phyloP scores from a whole-genome alignment of 1,139 yeast species.

The Candida tunisiensis region DNA sequence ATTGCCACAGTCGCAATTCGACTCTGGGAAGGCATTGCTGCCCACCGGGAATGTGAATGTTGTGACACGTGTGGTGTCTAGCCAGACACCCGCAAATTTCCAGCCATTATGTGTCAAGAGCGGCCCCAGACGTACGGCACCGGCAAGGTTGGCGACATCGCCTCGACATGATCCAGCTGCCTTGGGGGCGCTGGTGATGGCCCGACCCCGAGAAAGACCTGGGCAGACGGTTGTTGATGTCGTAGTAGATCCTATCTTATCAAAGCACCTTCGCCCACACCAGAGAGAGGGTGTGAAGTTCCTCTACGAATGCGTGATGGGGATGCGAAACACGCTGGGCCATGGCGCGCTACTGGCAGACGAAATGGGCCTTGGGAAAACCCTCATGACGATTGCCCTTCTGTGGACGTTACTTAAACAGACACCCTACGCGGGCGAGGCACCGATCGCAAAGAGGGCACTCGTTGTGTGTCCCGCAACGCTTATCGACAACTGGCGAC shows the following conservation, averaged over 20 bases:
- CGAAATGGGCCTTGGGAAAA: constrained; percentile 96
- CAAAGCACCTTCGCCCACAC: constrained; percentile 51
- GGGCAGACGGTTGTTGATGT: constrained; percentile 28
- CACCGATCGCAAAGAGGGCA: constrained; percentile 35
- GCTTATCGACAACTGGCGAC: constrained; percentile 71
- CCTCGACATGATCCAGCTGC: constrained; percentile 26
- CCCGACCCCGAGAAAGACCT: constrained; percentile 14
- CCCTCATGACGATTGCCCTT: constrained; percentile 67
- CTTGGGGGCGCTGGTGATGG: constrained; percentile 30
- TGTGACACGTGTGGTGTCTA: constrained; percentile 1
- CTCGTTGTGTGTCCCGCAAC: constrained; percentile 89
- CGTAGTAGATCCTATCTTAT: constrained; percentile 50
- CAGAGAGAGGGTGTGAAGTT: constrained; percentile 74
- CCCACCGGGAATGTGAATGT: constrained; percentile 1
- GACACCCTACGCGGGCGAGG: constrained; percentile 32
- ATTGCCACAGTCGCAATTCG: neutral
- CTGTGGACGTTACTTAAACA: constrained; percentile 77
- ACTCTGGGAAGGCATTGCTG: constrained; percentile 6
- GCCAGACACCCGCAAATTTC: constrained; percentile 1
- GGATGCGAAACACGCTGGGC: constrained; percentile 34
- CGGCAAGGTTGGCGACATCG: constrained; percentile 4
- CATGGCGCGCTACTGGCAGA: constrained; percentile 81
- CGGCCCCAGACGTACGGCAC: constrained; percentile 5
- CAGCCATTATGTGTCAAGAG: constrained; percentile 3
- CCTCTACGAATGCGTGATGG: constrained; percentile 70